Percentiles rank a stretch among this genome's conserved stretches.
Conservation (phyloP, 257 asterid species). For the Gardenia jasminoides region DNA sequence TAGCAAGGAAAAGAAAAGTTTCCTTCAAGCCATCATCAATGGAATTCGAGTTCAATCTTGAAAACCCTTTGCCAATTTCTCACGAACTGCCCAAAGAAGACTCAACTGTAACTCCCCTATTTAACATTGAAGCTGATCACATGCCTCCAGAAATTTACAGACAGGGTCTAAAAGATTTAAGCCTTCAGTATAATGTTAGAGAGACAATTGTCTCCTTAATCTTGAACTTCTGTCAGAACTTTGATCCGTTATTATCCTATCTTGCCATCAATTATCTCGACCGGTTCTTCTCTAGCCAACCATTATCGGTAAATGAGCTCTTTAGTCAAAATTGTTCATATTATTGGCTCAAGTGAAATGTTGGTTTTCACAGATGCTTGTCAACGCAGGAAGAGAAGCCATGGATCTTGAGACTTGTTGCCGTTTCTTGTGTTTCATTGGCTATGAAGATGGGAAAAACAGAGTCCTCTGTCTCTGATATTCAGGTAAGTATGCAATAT, state of each 20-base stretch:
- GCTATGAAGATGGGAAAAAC: constrained; percentile 66
- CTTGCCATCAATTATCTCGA: constrained; percentile 70
- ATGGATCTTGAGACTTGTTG: constrained; percentile 56
- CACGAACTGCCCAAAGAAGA: constrained; percentile 14
- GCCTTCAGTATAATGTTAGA: constrained; percentile 28
- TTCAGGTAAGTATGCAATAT: constrained; percentile 33
- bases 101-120: constrained; percentile 22
- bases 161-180: constrained; percentile 9
- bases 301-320: constrained; percentile 32
- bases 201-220: constrained; percentile 39
- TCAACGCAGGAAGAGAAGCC: constrained; percentile 55
- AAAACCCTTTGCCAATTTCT: constrained; percentile 50
- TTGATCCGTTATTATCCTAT: constrained; percentile 41
- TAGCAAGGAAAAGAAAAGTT: not conserved
- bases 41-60: constrained; percentile 62
- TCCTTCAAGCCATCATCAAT: constrained; percentile 27
- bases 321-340: not conserved
- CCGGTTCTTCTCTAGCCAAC: constrained; percentile 57
- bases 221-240: constrained; percentile 25
- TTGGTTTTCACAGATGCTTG: not conserved
- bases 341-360: not conserved
- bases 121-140: constrained; percentile 47
- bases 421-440: constrained; percentile 59
- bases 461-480: constrained; percentile 40
- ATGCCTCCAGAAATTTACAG: constrained; percentile 46